Conservation (phyloP, 2,329 filamentous ascomycete genomes). For the Acrodontium crateriforme region DNA sequence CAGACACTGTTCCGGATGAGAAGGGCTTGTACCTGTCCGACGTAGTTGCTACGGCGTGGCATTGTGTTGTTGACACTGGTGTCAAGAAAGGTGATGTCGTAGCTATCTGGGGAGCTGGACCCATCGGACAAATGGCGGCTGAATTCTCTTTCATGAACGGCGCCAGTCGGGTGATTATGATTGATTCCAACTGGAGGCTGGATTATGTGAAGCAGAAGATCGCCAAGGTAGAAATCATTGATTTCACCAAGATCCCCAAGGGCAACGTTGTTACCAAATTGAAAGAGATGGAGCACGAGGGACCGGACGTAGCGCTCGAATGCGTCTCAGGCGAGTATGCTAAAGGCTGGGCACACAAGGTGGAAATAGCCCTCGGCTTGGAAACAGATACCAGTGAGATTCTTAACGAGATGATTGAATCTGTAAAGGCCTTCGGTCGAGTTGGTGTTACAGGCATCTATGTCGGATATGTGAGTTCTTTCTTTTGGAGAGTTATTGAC, state of each 20-base stretch:
- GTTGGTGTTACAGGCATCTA: constrained; percentile 65
- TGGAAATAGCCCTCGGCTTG: constrained; percentile 47
- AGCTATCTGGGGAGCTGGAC: constrained; percentile 76
- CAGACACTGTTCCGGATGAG: constrained; percentile 69
- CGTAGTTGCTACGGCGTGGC: constrained; percentile 65
- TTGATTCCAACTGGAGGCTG: constrained; percentile 61
- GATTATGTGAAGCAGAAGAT: constrained; percentile 53
- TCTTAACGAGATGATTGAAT: constrained; percentile 64
- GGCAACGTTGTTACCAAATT: constrained; percentile 52
- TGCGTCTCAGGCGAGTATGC: constrained; percentile 47
- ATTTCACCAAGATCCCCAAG: constrained; percentile 52
- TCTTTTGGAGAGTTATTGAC: too few species aligned
- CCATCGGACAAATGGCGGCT: constrained; percentile 68
- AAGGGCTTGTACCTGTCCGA: constrained; percentile 72
- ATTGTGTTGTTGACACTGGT: constrained; percentile 69
- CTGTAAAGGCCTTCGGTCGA: constrained; percentile 57
- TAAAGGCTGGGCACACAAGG: constrained; percentile 47
- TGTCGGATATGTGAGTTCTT: constrained; percentile 38
- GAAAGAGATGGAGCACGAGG: constrained; percentile 56
- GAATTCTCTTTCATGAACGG: constrained; percentile 56
- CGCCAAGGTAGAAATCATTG: constrained; percentile 51
- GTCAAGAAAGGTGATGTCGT: constrained; percentile 67
- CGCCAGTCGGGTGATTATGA: constrained; percentile 61
- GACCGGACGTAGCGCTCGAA: constrained; percentile 63
- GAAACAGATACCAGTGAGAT: constrained; percentile 80